Conservation (phyloP, 2,329 filamentous ascomycete species). For the Microascus cirrosus region DNA sequence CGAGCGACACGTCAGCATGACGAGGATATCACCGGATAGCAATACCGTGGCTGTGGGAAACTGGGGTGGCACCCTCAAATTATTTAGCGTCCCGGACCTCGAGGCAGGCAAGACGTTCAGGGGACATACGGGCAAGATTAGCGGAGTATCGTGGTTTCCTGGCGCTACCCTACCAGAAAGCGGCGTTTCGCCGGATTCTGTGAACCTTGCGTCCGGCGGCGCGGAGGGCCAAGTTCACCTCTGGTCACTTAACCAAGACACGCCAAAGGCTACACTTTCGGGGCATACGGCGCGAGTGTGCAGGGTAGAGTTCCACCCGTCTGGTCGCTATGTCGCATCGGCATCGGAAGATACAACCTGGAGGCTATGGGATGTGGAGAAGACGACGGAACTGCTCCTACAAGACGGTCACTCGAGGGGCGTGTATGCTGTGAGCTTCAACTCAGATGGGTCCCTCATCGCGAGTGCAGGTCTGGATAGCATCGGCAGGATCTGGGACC, state of each 20-base stretch:
- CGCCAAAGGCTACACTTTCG: constrained; percentile 67
- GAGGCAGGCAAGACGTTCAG: constrained; percentile 65
- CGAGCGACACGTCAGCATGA: constrained; percentile 84
- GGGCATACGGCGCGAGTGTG: constrained; percentile 85
- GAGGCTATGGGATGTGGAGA: constrained; percentile 90
- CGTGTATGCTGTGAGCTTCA: constrained; percentile 84
- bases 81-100: constrained; percentile 74
- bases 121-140: constrained; percentile 81
- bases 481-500: constrained; percentile 90
- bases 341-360: constrained; percentile 95
- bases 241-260: constrained; percentile 82
- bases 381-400: constrained; percentile 68
- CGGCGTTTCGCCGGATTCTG: constrained; percentile 58
- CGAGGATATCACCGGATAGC: constrained; percentile 78
- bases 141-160: constrained; percentile 84
- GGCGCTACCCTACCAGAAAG: constrained; percentile 62
- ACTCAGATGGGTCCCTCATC: constrained; percentile 78
- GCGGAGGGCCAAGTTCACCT: constrained; percentile 80
- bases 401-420: constrained; percentile 94
- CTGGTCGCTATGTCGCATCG: constrained; percentile 78
- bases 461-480: constrained; percentile 91
- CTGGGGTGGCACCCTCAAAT: constrained; percentile 81
- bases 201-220: constrained; percentile 85
- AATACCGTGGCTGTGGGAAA: constrained; percentile 80
- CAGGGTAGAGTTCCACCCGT: constrained; percentile 88